phyloP scores from a whole-genome alignment of 192 early-diverging fungal species.

The Mortierella claussenii region DNA sequence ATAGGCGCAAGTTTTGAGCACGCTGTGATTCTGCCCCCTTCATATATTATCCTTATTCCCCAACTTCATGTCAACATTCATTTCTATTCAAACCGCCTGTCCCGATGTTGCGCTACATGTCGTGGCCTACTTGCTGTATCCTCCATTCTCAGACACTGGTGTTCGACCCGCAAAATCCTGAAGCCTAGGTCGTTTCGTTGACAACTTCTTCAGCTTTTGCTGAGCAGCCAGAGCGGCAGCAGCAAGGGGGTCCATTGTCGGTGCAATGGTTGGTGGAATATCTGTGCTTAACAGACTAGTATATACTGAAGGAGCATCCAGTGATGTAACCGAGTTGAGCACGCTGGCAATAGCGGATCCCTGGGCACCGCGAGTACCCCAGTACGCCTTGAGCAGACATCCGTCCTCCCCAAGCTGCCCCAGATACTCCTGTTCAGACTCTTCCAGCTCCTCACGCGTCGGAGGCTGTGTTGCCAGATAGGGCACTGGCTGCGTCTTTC shows the following conservation, averaged over 20 bases:
- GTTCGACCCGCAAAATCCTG: conserved; percentile 49
- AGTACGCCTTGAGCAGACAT: conserved; percentile 41
- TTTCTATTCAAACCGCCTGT: too few species aligned
- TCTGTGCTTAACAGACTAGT: not conserved
- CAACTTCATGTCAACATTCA: too few species aligned
- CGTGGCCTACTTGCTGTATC: conserved; percentile 5
- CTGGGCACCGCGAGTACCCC: conserved; percentile 43
- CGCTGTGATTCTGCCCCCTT: too few species aligned
- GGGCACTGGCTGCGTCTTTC: conserved; percentile 36
- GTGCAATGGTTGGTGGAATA: not conserved
- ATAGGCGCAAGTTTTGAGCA: too few species aligned
- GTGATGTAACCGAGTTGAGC: conserved; percentile 26
- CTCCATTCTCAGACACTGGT: conserved; percentile 36
- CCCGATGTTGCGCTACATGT: too few species aligned
- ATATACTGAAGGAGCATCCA: conserved; percentile 16
- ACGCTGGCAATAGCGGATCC: conserved; percentile 30
- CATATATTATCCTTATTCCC: too few species aligned
- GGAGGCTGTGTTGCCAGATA: conserved; percentile 41
- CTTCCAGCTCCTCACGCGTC: conserved; percentile 34
- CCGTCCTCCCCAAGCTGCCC: conserved; percentile 43
- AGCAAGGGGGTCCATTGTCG: not conserved
- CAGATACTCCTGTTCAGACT: conserved; percentile 31
- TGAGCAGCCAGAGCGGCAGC: conserved; percentile 7
- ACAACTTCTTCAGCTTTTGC: conserved; percentile 13
- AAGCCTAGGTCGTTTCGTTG: conserved; percentile 29